A percentile compares a stretch with the other conserved stretches of the same genome.
Evolutionary conservation across 1,139 yeast species (phyloP).

Genomic region (Pichia sp.): DNA sequence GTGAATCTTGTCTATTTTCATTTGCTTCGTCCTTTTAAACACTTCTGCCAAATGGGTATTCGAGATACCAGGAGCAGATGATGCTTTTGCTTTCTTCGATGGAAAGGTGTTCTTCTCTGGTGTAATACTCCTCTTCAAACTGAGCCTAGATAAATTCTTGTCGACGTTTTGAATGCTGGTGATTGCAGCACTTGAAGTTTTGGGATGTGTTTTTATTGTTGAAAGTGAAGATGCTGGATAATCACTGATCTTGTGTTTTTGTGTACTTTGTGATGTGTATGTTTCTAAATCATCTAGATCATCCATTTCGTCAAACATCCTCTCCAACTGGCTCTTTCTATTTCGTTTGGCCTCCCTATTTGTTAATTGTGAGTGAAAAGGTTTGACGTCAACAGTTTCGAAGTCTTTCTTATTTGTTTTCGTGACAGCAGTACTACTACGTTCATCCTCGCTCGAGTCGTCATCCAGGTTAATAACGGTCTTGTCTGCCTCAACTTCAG

Average conservation of each 20-base stretch:
- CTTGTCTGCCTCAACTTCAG: background rate
- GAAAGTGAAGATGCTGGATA: background rate
- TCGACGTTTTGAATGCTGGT: background rate
- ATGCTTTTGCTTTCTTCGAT: background rate
- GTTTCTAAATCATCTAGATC: constrained; percentile 15
- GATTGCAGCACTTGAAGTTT: background rate
- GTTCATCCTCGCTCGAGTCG: constrained; percentile 1
- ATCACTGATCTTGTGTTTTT: background rate
- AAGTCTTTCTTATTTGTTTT: background rate
- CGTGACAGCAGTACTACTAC: background rate
- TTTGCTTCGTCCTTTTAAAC: constrained; percentile 23
- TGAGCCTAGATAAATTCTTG: constrained; percentile 1
- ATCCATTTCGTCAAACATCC: constrained; percentile 17
- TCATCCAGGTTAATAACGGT: background rate
- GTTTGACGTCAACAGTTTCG: background rate
- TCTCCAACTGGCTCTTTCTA: constrained; percentile 15
- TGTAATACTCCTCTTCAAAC: background rate
- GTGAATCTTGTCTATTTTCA: constrained; percentile 18
- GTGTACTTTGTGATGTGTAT: constrained; percentile 7
- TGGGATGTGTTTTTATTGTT: background rate
- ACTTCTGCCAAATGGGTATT: constrained; percentile 15
- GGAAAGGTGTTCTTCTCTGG: background rate
- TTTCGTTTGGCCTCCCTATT: constrained; percentile 9
- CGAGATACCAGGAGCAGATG: background rate
- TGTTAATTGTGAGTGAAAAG: constrained; percentile 8